Evolutionary conservation across 331 rosid genomes (phyloP).

Genomic region (Acacia pycnantha): DNA sequence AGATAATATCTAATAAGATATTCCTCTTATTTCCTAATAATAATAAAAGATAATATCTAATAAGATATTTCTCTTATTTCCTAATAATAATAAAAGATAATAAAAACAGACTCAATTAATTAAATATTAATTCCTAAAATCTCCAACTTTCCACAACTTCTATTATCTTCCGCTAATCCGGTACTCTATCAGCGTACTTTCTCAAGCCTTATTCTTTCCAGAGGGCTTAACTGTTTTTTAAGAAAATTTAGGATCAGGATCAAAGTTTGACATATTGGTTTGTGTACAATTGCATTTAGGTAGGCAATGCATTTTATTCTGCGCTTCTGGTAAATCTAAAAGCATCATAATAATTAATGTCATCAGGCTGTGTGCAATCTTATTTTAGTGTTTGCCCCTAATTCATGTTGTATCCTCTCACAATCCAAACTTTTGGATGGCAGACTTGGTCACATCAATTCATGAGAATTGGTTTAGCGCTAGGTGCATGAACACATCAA

Average conservation of each 20-base stretch:
- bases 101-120: too few relatives aligned
- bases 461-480: slow-evolving; percentile 65
- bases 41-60: too few relatives aligned
- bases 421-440: slow-evolving; percentile 28
- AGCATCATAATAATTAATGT: not conserved
- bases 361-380: not conserved
- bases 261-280: not conserved
- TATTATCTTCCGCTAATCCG: too few relatives aligned
- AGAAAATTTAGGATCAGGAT: slow-evolving; percentile 4
- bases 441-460: slow-evolving; percentile 61
- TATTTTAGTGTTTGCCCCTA: not conserved
- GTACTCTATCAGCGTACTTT: too few relatives aligned
- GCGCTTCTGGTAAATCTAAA: not conserved
- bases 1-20: too few relatives aligned
- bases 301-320: not conserved
- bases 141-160: too few relatives aligned
- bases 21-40: too few relatives aligned
- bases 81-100: too few relatives aligned
- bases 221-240: not conserved
- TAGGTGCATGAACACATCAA: slow-evolving; percentile 65
- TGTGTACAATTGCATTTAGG: slow-evolving; percentile 8
- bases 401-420: not conserved
- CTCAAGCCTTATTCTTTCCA: not conserved
- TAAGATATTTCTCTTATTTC: too few relatives aligned
- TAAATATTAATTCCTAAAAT: too few relatives aligned